phyloP scores from a whole-genome alignment of 345 rosid species.

The Triadica sebifera region DNA sequence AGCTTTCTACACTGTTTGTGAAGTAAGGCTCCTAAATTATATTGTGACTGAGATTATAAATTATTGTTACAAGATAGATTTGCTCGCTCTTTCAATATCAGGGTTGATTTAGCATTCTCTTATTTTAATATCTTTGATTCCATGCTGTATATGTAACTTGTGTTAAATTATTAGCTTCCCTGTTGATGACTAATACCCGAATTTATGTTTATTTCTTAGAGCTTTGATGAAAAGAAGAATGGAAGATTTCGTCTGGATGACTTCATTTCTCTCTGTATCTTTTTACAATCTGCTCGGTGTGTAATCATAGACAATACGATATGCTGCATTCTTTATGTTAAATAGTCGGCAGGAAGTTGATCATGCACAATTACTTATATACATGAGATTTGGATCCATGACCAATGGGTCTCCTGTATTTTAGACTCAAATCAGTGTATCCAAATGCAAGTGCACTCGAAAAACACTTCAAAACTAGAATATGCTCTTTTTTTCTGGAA shows the following conservation, averaged over 20 bases:
- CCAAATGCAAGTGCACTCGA: not conserved
- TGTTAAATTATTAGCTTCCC: not conserved
- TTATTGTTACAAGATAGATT: not conserved
- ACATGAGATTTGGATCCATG: not conserved
- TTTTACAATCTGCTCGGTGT: slow-evolving; percentile 64
- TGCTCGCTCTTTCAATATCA: not conserved
- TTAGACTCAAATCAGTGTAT: not conserved
- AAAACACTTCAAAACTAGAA: not conserved
- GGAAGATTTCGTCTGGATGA: slow-evolving; percentile 63
- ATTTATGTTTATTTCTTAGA: slow-evolving; percentile 34
- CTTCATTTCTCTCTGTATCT: slow-evolving; percentile 69
- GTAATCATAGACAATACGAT: slow-evolving; percentile 3
- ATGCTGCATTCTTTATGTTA: not conserved
- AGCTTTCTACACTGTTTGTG: slow-evolving; percentile 61
- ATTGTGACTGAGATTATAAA: not conserved
- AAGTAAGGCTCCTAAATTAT: slow-evolving; percentile 39
- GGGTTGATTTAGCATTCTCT: slow-evolving; percentile 3
- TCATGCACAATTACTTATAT: not conserved
- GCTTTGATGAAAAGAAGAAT: slow-evolving; percentile 60
- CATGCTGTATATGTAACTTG: not conserved
- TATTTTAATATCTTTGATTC: not conserved
- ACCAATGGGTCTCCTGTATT: not conserved
- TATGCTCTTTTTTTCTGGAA: not conserved
- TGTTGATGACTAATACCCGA: not conserved
- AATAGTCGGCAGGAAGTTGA: not conserved